Percentiles rank a stretch among this genome's conserved stretches.
These are phyloP conservation scores for Endogone sp. DNA, from an alignment of 192 early-diverging fungal species.

Conservation along the genomic window DNA sequence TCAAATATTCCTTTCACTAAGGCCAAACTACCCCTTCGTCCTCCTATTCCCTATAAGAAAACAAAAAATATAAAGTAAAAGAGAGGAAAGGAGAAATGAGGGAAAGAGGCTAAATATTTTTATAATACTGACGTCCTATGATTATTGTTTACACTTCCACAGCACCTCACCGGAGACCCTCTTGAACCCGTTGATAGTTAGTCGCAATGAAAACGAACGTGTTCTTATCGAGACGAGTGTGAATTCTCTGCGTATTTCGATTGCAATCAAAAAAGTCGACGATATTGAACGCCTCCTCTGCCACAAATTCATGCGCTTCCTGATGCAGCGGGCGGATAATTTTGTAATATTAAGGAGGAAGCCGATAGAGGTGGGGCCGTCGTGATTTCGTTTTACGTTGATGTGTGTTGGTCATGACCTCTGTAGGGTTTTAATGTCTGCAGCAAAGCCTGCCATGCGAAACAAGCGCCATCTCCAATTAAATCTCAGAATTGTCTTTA, in stretches of 20 bases:
- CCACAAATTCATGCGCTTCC: constrained; percentile 96
- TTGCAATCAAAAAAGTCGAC: constrained; percentile 97
- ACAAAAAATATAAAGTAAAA: too few species aligned
- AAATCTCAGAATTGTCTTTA: too few species aligned
- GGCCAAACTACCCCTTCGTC: background rate
- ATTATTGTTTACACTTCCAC: constrained; percentile 1
- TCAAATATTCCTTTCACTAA: constrained; percentile 6
- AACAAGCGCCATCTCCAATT: too few species aligned
- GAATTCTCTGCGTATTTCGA: constrained; percentile 91
- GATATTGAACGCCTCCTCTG: constrained; percentile 93
- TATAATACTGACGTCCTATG: too few species aligned
- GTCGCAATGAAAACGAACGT: constrained; percentile 88
- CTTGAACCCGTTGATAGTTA: constrained; percentile 84
- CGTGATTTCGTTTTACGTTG: too few species aligned
- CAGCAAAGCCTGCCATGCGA: too few species aligned
- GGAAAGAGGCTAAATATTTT: too few species aligned
- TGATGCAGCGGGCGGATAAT: constrained; percentile 95
- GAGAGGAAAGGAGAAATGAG: too few species aligned
- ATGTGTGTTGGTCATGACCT: too few species aligned
- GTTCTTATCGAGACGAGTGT: constrained; percentile 89
- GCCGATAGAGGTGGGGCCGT: constrained; percentile 80
- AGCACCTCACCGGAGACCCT: constrained; percentile 80
- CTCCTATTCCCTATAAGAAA: too few species aligned
- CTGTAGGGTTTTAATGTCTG: too few species aligned
- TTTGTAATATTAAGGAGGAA: constrained; percentile 92